Percentiles rank a stretch among this genome's conserved stretches.
Conservation (phyloP, 2,329 filamentous ascomycete genomes). For the Plectosphaerella cucumerina region DNA sequence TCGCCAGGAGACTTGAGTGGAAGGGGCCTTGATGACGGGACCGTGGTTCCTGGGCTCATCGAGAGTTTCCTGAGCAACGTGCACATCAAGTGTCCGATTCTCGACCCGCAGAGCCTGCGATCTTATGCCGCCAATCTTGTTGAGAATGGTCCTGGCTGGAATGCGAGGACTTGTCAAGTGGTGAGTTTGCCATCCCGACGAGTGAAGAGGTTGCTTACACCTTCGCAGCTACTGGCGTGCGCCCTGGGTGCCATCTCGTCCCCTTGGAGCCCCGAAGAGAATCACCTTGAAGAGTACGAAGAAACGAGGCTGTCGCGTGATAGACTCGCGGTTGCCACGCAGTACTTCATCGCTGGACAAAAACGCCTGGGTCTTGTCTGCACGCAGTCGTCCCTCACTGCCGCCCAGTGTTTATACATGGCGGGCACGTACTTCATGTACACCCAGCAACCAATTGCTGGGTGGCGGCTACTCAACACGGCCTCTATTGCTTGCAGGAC, state of each 20-base stretch:
- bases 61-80: conserved; percentile 18
- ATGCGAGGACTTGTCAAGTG: conserved; percentile 4
- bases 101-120: conserved; percentile 15
- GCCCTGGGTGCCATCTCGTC: conserved; percentile 19
- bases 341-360: conserved; percentile 7
- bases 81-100: conserved; percentile 20
- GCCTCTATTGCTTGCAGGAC: conserved; percentile 5
- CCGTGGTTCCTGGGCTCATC: conserved; percentile 14
- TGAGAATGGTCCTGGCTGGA: conserved; percentile 15
- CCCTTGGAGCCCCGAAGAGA: background rate
- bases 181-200: background rate
- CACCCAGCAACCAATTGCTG: conserved; percentile 9
- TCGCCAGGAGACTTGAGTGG: background rate
- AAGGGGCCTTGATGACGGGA: conserved; percentile 5
- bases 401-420: conserved; percentile 11
- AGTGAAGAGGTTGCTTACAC: background rate
- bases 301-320: background rate
- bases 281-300: too few relatives aligned
- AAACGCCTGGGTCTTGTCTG: conserved; percentile 9
- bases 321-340: background rate
- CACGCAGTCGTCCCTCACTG: conserved; percentile 7
- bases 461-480: conserved; percentile 9
- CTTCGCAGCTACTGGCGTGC: conserved; percentile 22
- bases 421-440: conserved; percentile 12
- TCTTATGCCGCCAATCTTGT: conserved; percentile 14